A percentile compares a stretch with the other conserved stretches of the same genome.
phyloP scores from a whole-genome alignment of 805 yeast species.

The Ogataea siamensis region DNA sequence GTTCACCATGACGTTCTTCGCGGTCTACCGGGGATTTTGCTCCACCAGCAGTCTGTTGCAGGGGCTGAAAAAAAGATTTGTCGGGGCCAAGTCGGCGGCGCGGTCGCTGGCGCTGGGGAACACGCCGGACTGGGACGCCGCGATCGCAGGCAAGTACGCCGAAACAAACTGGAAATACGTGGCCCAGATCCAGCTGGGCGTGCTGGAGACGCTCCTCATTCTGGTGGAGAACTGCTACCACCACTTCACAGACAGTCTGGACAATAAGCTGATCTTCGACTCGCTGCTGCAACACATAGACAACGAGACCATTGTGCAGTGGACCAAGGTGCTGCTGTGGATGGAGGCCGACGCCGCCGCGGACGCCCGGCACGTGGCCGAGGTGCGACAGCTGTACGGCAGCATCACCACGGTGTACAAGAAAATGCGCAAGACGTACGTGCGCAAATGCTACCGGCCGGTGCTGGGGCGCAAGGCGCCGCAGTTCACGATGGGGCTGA shows the following conservation, averaged over 20 bases:
- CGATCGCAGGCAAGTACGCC: conserved; percentile 34
- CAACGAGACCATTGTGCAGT: conserved; percentile 53
- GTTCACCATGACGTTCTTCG: conserved; percentile 65
- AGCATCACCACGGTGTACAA: conserved; percentile 48
- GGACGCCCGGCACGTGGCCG: conserved; percentile 16
- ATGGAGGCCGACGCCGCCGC: conserved; percentile 21
- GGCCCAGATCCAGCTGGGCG: conserved; percentile 77
- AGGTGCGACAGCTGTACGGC: conserved; percentile 24
- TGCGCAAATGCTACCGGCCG: conserved; percentile 70
- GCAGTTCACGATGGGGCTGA: conserved; percentile 42
- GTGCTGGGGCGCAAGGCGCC: conserved; percentile 38
- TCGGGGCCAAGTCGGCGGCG: conserved; percentile 64
- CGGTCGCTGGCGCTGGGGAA: conserved; percentile 31
- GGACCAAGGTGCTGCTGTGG: conserved; percentile 40
- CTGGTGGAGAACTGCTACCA: conserved; percentile 70
- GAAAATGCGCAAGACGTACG: conserved; percentile 64
- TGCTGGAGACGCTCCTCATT: conserved; percentile 70
- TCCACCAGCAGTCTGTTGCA: conserved; percentile 53
- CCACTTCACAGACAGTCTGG: conserved; percentile 69
- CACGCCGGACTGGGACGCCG: conserved; percentile 57
- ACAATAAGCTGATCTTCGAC: conserved; percentile 57
- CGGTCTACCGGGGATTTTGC: conserved; percentile 66
- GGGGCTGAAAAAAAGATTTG: conserved; percentile 52
- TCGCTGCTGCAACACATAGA: conserved; percentile 67
- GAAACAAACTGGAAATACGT: conserved; percentile 64